Conservation (phyloP, 2,329 filamentous ascomycete species). For the Coniochaeta sp. region DNA sequence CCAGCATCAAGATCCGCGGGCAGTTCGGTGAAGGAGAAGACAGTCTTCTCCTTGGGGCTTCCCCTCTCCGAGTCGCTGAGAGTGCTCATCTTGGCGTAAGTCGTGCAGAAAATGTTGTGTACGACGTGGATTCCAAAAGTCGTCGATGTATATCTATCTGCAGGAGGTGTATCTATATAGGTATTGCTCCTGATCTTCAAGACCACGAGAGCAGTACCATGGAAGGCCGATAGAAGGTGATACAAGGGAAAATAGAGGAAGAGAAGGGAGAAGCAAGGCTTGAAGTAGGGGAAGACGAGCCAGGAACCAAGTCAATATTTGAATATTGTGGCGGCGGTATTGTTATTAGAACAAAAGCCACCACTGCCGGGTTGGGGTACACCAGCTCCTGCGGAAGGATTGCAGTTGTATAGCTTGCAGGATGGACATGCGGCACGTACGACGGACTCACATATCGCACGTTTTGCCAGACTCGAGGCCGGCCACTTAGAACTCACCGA, state of each 20-base stretch:
- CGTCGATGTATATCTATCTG: not conserved
- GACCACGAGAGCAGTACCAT: not conserved
- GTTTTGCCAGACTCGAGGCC: not conserved
- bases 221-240: not conserved
- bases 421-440: not conserved
- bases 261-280: not conserved
- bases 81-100: not conserved
- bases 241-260: not conserved
- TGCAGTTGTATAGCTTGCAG: not conserved
- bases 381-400: not conserved
- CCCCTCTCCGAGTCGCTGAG: not conserved
- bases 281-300: not conserved
- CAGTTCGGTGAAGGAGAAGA: constrained; percentile 9
- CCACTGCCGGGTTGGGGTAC: not conserved
- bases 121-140: not conserved
- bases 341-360: not conserved
- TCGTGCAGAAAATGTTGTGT: not conserved
- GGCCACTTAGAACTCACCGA: not conserved
- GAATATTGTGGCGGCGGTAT: not conserved
- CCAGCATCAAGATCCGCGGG: constrained; percentile 49
- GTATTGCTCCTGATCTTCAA: not conserved
- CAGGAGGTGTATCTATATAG: not conserved
- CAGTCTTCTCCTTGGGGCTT: not conserved
- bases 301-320: not conserved
- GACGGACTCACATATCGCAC: not conserved